phyloP scores from a whole-genome alignment of 257 asterid genomes.

The Petunia secreta region DNA sequence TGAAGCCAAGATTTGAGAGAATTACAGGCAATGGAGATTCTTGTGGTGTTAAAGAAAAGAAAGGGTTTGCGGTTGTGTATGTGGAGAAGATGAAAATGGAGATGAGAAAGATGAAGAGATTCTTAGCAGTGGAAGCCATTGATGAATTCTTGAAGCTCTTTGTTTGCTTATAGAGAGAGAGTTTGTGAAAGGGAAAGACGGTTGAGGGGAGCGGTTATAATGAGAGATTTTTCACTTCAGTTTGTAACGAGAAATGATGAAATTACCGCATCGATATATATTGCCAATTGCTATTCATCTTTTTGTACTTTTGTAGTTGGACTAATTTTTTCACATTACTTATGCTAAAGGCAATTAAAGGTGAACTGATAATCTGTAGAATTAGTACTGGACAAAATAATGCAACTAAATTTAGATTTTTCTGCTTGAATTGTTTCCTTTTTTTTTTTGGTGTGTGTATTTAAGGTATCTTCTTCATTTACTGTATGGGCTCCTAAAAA shows the following conservation, averaged over 20 bases:
- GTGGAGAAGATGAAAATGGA: constrained; percentile 18
- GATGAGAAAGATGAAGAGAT: constrained; percentile 26
- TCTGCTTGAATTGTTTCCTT: too few species aligned
- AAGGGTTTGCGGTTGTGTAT: neutral
- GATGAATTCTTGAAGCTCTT: constrained; percentile 13
- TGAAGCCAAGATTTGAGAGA: constrained; percentile 65
- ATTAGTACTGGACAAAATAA: too few species aligned
- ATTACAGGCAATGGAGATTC: constrained; percentile 42
- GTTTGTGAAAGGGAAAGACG: neutral
- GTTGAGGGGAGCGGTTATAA: neutral
- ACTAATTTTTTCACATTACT: too few species aligned
- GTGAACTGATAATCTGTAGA: too few species aligned
- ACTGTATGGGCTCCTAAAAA: too few species aligned
- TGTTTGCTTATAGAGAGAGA: neutral
- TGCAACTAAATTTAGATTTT: too few species aligned
- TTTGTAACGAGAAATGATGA: neutral
- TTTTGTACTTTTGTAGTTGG: too few species aligned
- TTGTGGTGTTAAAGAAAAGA: constrained; percentile 24
- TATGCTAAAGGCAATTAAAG: too few species aligned
- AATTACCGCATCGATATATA: neutral
- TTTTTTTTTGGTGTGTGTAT: too few species aligned
- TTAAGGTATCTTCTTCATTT: too few species aligned
- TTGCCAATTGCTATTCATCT: too few species aligned
- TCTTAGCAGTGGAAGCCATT: constrained; percentile 27
- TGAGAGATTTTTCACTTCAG: neutral